phyloP scores from a whole-genome alignment of 805 yeast genomes.

The Nakazawaea wickerhamii region DNA sequence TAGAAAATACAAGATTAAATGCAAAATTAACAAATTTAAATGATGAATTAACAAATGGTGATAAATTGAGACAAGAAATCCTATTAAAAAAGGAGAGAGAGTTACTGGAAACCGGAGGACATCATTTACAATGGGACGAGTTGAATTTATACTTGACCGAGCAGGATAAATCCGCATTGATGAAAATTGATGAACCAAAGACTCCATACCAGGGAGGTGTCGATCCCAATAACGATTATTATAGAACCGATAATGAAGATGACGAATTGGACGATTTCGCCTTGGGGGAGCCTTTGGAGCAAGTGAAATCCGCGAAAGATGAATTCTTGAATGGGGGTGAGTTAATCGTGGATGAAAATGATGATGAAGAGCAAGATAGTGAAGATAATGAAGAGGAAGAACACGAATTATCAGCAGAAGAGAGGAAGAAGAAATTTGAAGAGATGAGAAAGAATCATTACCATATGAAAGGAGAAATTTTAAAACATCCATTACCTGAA shows the following conservation, averaged over 20 bases:
- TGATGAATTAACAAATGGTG: constrained; percentile 33
- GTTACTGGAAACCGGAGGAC: constrained; percentile 18
- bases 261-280: constrained; percentile 45
- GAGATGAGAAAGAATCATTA: constrained; percentile 78
- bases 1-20: constrained; percentile 72
- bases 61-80: constrained; percentile 39
- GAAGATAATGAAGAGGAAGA: constrained; percentile 34
- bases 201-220: constrained; percentile 93
- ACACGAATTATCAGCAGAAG: constrained; percentile 43
- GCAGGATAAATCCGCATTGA: constrained; percentile 64
- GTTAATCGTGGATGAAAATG: constrained; percentile 22
- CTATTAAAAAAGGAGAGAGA: constrained; percentile 30
- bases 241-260: constrained; percentile 62
- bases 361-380: constrained; percentile 28
- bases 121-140: constrained; percentile 81
- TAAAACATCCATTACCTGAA: constrained; percentile 35
- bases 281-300: constrained; percentile 49
- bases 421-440: constrained; percentile 64
- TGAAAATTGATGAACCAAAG: constrained; percentile 91
- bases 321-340: constrained; percentile 38
- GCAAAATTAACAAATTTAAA: constrained; percentile 37
- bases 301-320: constrained; percentile 20
- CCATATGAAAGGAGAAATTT: constrained; percentile 48
- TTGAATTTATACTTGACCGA: constrained; percentile 69
- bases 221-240: constrained; percentile 76